A percentile compares a stretch with the other conserved stretches of the same genome.
Evolutionary conservation across 148 eudicot species (phyloP).

Genomic region (Diospyros kaki): DNA sequence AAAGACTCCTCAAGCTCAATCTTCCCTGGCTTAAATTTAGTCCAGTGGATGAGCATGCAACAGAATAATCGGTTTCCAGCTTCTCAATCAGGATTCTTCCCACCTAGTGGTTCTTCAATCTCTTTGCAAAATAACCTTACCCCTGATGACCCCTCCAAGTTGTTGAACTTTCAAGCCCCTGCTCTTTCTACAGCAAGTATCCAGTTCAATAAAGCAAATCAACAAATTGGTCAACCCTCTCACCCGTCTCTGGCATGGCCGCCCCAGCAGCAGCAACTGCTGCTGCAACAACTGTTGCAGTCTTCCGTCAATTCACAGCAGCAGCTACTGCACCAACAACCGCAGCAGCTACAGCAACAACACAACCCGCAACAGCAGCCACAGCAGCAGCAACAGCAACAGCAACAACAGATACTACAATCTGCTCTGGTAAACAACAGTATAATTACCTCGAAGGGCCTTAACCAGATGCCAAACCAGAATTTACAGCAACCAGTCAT

Average conservation of each 20-base stretch:
- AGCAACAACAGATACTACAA: constrained; percentile 42
- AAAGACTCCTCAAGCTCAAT: constrained; percentile 81
- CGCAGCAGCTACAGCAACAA: constrained; percentile 26
- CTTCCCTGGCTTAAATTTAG: constrained; percentile 85
- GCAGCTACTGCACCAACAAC: constrained; percentile 29
- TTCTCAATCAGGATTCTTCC: constrained; percentile 53
- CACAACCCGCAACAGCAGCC: constrained; percentile 28
- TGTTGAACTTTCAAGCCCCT: constrained; percentile 78
- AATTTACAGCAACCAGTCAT: constrained; percentile 38
- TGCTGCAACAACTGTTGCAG: constrained; percentile 22
- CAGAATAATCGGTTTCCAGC: constrained; percentile 68
- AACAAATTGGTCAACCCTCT: constrained; percentile 48
- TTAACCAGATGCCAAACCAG: constrained; percentile 53
- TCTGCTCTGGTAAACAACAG: constrained; percentile 37
- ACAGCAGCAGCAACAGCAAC: constrained; percentile 27
- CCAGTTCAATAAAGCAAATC: constrained; percentile 61
- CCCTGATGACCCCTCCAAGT: constrained; percentile 73
- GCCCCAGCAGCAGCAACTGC: constrained; percentile 45
- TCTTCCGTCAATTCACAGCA: constrained; percentile 27
- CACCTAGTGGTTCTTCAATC: constrained; percentile 47
- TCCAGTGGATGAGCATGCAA: constrained; percentile 99
- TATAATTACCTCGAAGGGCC: constrained; percentile 16
- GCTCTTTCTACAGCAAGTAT: constrained; percentile 41
- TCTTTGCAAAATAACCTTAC: constrained; percentile 38
- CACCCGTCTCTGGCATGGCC: constrained; percentile 56